Conservation (phyloP, 257 asterid genomes). For the Mitragyna speciosa region DNA sequence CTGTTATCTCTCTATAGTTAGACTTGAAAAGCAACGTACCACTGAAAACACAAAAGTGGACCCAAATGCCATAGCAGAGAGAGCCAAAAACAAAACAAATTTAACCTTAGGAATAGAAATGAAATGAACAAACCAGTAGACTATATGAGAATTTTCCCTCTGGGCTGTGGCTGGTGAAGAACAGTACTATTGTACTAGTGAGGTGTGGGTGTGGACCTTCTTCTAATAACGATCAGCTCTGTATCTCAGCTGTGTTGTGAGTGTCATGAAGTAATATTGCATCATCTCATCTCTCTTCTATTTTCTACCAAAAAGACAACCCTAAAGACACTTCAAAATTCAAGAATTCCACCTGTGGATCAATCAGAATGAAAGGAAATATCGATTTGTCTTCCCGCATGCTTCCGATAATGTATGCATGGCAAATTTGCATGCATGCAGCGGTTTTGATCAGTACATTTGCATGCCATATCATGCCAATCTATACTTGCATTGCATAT, state of each 20-base stretch:
- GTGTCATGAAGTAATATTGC: neutral
- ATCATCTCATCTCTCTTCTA: neutral
- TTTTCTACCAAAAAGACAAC: slow-evolving; percentile 14
- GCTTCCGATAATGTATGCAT: slow-evolving; percentile 30
- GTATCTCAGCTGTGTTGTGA: neutral
- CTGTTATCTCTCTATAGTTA: slow-evolving; percentile 16
- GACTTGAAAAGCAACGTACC: slow-evolving; percentile 53
- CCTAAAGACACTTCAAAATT: slow-evolving; percentile 18
- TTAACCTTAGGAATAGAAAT: neutral
- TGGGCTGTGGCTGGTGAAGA: neutral
- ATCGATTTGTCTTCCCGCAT: slow-evolving; percentile 44
- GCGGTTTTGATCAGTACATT: slow-evolving; percentile 31
- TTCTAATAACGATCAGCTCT: neutral
- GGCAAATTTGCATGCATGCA: slow-evolving; percentile 53
- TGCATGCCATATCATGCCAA: slow-evolving; percentile 47
- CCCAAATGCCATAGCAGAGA: slow-evolving; percentile 28
- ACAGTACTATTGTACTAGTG: neutral
- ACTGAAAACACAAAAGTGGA: slow-evolving; percentile 47
- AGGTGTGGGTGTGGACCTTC: slow-evolving; percentile 24
- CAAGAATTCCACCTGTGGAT: slow-evolving; percentile 15
- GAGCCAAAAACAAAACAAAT: neutral
- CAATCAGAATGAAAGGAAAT: slow-evolving; percentile 24
- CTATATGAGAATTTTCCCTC: slow-evolving; percentile 20
- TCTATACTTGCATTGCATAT: slow-evolving; percentile 24
- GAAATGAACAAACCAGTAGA: neutral